These are phyloP conservation scores for Rubia balearica DNA, from an alignment of 305 asterid species.

Conservation along the genomic window DNA sequence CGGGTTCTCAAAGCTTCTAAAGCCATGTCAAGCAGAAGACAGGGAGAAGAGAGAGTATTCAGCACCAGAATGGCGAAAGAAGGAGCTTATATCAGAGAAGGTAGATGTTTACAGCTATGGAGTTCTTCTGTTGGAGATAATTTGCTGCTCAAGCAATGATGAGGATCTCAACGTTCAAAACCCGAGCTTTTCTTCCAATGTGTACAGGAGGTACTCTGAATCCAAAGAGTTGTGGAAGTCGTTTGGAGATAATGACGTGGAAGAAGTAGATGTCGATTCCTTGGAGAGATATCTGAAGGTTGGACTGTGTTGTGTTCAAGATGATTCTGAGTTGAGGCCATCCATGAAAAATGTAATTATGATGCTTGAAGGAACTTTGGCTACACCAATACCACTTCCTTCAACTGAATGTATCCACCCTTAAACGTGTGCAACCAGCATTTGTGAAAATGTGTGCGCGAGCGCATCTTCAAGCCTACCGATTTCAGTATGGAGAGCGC, in stretches of 20 bases:
- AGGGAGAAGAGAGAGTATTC: constrained; percentile 22
- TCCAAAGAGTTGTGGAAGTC: constrained; percentile 15
- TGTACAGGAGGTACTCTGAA: constrained; percentile 11
- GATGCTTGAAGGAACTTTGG: constrained; percentile 28
- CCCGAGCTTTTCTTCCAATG: constrained; percentile 19
- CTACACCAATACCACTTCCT: constrained; percentile 19
- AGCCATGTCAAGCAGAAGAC: constrained; percentile 16
- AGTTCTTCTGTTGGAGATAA: constrained; percentile 23
- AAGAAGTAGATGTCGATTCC: constrained; percentile 19
- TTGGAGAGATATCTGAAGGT: constrained; percentile 24
- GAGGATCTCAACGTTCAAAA: constrained; percentile 12
- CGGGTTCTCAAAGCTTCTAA: constrained; percentile 22
- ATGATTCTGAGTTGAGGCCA: constrained; percentile 23
- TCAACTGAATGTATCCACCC: constrained; percentile 3
- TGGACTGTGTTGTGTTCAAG: constrained; percentile 27
- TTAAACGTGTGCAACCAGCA: not conserved
- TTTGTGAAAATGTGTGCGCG: not conserved
- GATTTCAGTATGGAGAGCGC: not conserved
- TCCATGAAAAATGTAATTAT: constrained; percentile 23
- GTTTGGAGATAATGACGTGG: constrained; percentile 23
- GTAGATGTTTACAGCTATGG: constrained; percentile 31
- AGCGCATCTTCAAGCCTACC: not conserved
- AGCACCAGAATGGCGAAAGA: constrained; percentile 26
- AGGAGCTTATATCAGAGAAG: constrained; percentile 15
- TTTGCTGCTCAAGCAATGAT: constrained; percentile 17